Conservation (phyloP, 225 moss, liverwort and hornwort genomes). For the Physcomitrium patens region DNA sequence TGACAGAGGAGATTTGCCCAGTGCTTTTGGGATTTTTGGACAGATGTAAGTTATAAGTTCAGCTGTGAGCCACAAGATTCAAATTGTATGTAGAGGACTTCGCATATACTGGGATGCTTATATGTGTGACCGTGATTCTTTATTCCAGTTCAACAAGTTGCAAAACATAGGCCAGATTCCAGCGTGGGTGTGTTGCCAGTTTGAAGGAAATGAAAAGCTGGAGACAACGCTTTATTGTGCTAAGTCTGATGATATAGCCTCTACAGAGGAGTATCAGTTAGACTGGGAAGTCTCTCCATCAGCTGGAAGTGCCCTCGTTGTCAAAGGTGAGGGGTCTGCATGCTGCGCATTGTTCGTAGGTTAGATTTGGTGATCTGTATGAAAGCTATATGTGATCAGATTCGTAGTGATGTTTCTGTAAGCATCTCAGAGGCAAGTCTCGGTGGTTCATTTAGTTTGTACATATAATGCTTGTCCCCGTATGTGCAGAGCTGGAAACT, state of each 20-base stretch:
- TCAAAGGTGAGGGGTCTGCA: constrained; percentile 45
- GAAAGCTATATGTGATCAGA: constrained; percentile 9
- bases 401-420: neutral
- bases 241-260: constrained; percentile 48
- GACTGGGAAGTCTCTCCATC: constrained; percentile 79
- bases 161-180: constrained; percentile 71
- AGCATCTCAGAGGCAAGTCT: constrained; percentile 1
- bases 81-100: neutral
- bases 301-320: constrained; percentile 36
- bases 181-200: constrained; percentile 79
- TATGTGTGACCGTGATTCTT: constrained; percentile 24
- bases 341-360: neutral
- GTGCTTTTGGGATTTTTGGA: constrained; percentile 41
- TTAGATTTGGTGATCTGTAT: constrained; percentile 22
- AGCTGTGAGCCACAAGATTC: constrained; percentile 22
- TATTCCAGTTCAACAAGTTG: constrained; percentile 82
- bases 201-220: constrained; percentile 84
- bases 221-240: constrained; percentile 37
- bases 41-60: constrained; percentile 38
- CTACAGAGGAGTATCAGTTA: constrained; percentile 70
- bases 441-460: constrained; percentile 12
- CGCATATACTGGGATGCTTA: constrained; percentile 18
- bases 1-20: constrained; percentile 49
- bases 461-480: constrained; percentile 10
- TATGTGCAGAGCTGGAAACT: constrained; percentile 9